Percentiles rank a stretch among this genome's conserved stretches.
These are phyloP conservation scores for Botrytis byssoidea DNA, from an alignment of 2,329 filamentous ascomycete genomes.

Conservation along the genomic window DNA sequence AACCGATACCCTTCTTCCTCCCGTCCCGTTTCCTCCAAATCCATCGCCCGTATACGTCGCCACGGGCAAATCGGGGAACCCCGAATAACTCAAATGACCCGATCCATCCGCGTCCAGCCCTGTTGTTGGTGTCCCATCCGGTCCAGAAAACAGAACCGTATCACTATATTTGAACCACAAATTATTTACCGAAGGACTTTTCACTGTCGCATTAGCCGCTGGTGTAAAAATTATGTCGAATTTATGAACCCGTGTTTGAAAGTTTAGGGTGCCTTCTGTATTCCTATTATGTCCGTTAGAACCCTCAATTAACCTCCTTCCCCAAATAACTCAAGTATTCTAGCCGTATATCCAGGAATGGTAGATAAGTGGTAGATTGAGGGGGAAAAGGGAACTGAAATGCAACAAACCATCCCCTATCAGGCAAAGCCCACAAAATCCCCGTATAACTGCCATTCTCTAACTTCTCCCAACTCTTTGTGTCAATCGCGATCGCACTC, in stretches of 20 bases:
- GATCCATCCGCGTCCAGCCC: slow-evolving; percentile 60
- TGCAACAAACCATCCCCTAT: slow-evolving; percentile 60
- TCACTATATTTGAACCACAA: slow-evolving; percentile 61
- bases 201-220: slow-evolving; percentile 49
- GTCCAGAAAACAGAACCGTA: slow-evolving; percentile 63
- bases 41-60: slow-evolving; percentile 66
- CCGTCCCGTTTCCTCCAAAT: slow-evolving; percentile 60
- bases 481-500: slow-evolving; percentile 62
- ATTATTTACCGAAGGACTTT: slow-evolving; percentile 57
- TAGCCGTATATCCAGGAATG: neutral
- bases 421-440: slow-evolving; percentile 61
- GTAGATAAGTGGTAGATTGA: neutral
- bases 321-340: neutral
- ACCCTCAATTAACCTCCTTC: neutral
- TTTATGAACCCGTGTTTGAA: slow-evolving; percentile 66
- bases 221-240: slow-evolving; percentile 60
- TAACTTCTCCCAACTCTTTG: slow-evolving; percentile 55
- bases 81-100: slow-evolving; percentile 53
- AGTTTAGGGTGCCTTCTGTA: slow-evolving; percentile 68
- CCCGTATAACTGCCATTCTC: slow-evolving; percentile 54
- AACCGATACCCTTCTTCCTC: slow-evolving; percentile 58
- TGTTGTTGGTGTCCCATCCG: slow-evolving; percentile 59
- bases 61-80: slow-evolving; percentile 61
- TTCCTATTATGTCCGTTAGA: slow-evolving; percentile 48
- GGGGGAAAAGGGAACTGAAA: neutral